phyloP scores from a whole-genome alignment of 2,329 filamentous ascomycete genomes.

The Peltaster fructicola region DNA sequence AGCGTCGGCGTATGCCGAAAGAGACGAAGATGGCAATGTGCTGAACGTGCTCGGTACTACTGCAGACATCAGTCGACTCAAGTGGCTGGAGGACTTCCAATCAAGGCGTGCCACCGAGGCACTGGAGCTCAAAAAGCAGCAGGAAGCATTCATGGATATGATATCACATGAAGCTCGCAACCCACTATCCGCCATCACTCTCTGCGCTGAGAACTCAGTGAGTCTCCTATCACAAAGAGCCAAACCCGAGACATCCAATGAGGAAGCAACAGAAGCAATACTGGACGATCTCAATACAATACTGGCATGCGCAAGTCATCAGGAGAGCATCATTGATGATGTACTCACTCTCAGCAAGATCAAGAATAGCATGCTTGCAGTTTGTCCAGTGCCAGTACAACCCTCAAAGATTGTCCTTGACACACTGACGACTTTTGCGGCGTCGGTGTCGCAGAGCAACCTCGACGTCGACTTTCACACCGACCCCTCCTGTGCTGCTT shows the following conservation, averaged over 20 bases:
- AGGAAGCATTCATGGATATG: slow-evolving; percentile 28
- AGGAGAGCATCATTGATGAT: slow-evolving; percentile 25
- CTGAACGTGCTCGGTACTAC: slow-evolving; percentile 25
- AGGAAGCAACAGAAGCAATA: slow-evolving; percentile 7
- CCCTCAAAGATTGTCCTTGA: too few relatives aligned
- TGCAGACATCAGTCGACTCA: slow-evolving; percentile 28
- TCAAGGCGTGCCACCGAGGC: slow-evolving; percentile 23
- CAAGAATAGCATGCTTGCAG: slow-evolving; percentile 17
- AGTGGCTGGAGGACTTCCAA: slow-evolving; percentile 25
- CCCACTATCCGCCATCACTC: slow-evolving; percentile 21
- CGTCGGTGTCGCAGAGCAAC: slow-evolving; percentile 6
- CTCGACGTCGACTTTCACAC: slow-evolving; percentile 17
- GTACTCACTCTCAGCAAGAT: slow-evolving; percentile 20
- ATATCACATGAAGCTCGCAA: slow-evolving; percentile 24
- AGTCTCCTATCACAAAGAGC: slow-evolving; percentile 7
- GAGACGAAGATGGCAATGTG: slow-evolving; percentile 18
- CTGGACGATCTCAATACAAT: slow-evolving; percentile 16
- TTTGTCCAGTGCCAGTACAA: too few relatives aligned
- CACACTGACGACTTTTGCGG: slow-evolving; percentile 20
- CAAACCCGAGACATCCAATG: slow-evolving; percentile 5
- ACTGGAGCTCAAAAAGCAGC: slow-evolving; percentile 26
- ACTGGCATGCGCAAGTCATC: slow-evolving; percentile 26
- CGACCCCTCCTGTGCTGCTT: too few relatives aligned
- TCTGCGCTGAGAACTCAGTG: slow-evolving; percentile 27
- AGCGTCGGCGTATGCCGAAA: slow-evolving; percentile 8